These are phyloP conservation scores for Nakazawaea molendinolei DNA, from an alignment of 805 yeast species.

Conservation along the genomic window DNA sequence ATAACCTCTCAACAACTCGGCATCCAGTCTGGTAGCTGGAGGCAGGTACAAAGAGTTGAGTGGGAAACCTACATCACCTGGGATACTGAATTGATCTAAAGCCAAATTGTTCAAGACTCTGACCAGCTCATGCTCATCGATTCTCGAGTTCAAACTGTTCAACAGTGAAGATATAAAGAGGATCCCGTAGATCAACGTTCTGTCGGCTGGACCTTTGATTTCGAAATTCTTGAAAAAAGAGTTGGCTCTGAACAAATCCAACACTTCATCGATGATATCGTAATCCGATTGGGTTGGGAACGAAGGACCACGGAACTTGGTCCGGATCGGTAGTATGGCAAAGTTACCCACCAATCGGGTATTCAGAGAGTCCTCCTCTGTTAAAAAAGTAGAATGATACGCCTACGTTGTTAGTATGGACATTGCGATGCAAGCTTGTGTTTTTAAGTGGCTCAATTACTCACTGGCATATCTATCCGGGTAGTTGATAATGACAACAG, in stretches of 20 bases:
- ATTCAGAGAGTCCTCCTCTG: slow-evolving; percentile 44
- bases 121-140: slow-evolving; percentile 52
- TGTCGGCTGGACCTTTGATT: slow-evolving; percentile 91
- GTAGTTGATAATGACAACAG: too few species aligned
- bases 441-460: too few species aligned
- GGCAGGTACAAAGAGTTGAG: slow-evolving; percentile 72
- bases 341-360: slow-evolving; percentile 71
- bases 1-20: slow-evolving; percentile 73
- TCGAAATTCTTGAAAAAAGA: slow-evolving; percentile 96
- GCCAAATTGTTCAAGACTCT: slow-evolving; percentile 76
- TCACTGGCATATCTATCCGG: too few species aligned
- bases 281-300: slow-evolving; percentile 71
- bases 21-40: slow-evolving; percentile 68
- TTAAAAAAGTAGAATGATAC: slow-evolving; percentile 72
- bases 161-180: slow-evolving; percentile 83
- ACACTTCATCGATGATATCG: slow-evolving; percentile 86
- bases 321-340: slow-evolving; percentile 76
- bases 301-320: slow-evolving; percentile 87
- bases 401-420: slow-evolving; percentile 33
- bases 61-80: slow-evolving; percentile 95
- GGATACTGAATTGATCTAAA: slow-evolving; percentile 80
- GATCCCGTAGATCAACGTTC: slow-evolving; percentile 90
- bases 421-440: too few species aligned
- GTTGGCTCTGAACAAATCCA: slow-evolving; percentile 92
- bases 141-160: slow-evolving; percentile 44